Evolutionary conservation across 2,329 filamentous ascomycete species (phyloP).

Genomic region (Scedosporium minutisporum): DNA sequence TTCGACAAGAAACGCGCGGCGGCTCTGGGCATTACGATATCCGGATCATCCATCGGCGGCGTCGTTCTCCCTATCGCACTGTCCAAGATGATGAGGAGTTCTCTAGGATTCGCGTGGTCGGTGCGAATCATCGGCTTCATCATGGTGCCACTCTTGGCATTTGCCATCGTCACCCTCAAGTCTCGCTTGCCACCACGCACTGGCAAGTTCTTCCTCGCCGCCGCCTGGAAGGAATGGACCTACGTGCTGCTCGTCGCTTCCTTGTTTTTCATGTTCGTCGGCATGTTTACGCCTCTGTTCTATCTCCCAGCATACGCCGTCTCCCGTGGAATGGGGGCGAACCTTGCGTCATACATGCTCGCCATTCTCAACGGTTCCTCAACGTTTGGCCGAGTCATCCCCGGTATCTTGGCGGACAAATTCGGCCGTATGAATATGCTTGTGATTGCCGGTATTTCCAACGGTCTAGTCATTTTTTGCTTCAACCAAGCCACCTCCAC

Average conservation of each 20-base stretch:
- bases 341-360: constrained; percentile 35
- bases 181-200: constrained; percentile 35
- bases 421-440: constrained; percentile 36
- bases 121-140: constrained; percentile 37
- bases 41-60: constrained; percentile 45
- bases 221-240: constrained; percentile 26
- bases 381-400: constrained; percentile 42
- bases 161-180: constrained; percentile 26
- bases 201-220: constrained; percentile 30
- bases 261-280: constrained; percentile 46
- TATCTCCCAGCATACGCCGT: constrained; percentile 41
- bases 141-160: constrained; percentile 26
- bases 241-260: constrained; percentile 35
- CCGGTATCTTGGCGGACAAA: constrained; percentile 36
- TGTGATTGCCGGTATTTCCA: constrained; percentile 41
- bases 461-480: constrained; percentile 32
- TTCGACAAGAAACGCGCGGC: constrained; percentile 41
- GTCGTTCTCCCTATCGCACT: constrained; percentile 52
- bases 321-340: constrained; percentile 29
- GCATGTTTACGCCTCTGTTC: constrained; percentile 45
- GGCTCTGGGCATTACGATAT: constrained; percentile 42
- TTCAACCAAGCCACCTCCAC: constrained; percentile 39
- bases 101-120: constrained; percentile 37
- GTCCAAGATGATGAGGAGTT: constrained; percentile 40
- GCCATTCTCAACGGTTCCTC: constrained; percentile 49